Evolutionary conservation across 1,284 basidiomycete genomes (phyloP), one percentile per base, ranked within the genome.

Genomic region (Ganoderma sinense): DNA sequence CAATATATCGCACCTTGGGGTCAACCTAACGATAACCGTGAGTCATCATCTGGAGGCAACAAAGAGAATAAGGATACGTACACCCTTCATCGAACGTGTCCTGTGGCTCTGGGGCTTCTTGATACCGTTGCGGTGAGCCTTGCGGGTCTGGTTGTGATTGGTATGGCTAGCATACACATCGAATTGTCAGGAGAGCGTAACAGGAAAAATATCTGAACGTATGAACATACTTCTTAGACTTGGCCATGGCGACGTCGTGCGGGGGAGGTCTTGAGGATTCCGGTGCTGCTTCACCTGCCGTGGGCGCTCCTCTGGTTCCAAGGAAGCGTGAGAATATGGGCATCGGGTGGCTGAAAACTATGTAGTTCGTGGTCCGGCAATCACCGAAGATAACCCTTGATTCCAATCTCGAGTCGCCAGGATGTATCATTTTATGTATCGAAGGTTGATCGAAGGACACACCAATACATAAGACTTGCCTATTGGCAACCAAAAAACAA

Each of bases 61-160:
- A 18, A 40, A 67, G 39, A 71, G 45, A 62, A 29, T 48, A 39
- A 66, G 55, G 31, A 51, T 8, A 92, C 93, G 75, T 87, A 96
- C 97, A 89, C 97, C 97, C 86, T 92, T 96, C 86, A 96, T 82
- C 69, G 95, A 97, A 75, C 93, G 89, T 80, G 94, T 92, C 81
- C 92, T 85, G 83, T 91, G 87, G 75, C 89, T 89, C 83, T 88
- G 85, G 69, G 94, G 92, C 82, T 87, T 90, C 86, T 93, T 95
- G 87, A 97, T 97, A 82, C 96, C 97, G 88, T 99, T 99, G 76
- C 94, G 91, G 89, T 99, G 97, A 79, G 97, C 96, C 89, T 96
- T 97, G 83, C 89, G 88, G 87, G 78, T 94, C 88, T 97, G 96
- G 89, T 97, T 97, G 89, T 97, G 96, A 85, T 94, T 94, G 79